A percentile compares a stretch with the other conserved stretches of the same genome.
Evolutionary conservation across 352 stramenopile genomes (phyloP).

Genomic region (Phytophthora melonis): DNA sequence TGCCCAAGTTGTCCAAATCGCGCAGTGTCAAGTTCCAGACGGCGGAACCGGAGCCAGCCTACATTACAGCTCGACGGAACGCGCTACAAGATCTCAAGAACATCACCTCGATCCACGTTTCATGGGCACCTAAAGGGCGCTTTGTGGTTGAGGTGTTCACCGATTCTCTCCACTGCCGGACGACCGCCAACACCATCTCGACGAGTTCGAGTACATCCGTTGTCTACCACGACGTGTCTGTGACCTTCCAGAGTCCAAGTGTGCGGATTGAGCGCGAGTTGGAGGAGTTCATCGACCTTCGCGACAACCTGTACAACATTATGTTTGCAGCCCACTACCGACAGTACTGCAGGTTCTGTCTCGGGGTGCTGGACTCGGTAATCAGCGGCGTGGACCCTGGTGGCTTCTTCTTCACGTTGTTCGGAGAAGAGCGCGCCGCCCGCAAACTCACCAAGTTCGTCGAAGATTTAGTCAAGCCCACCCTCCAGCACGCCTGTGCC

Average conservation of each 20-base stretch:
- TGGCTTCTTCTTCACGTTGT: constrained; percentile 14
- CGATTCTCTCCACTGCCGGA: background rate
- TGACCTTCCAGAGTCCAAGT: background rate
- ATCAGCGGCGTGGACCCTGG: constrained; percentile 18
- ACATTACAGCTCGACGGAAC: constrained; percentile 10
- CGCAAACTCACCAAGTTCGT: constrained; percentile 26
- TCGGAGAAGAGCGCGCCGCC: background rate
- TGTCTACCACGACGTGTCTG: background rate
- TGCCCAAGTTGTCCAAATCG: constrained; percentile 18
- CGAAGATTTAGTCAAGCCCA: constrained; percentile 6
- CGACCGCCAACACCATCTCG: constrained; percentile 10
- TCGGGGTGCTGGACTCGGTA: constrained; percentile 7
- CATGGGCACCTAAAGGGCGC: background rate
- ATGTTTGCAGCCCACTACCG: constrained; percentile 17
- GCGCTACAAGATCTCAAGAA: constrained; percentile 15
- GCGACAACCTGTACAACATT: constrained; percentile 26
- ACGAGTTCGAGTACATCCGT: constrained; percentile 12
- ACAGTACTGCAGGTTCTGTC: constrained; percentile 28
- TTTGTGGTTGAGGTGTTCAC: constrained; percentile 20
- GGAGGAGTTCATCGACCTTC: constrained; percentile 24
- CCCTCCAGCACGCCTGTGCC: background rate
- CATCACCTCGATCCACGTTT: constrained; percentile 11
- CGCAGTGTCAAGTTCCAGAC: constrained; percentile 19
- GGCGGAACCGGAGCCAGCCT: constrained; percentile 9
- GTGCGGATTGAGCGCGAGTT: constrained; percentile 10